Evolutionary conservation across 441 rosid genomes (phyloP), one percentile per base, ranked within the genome.

Genomic region (Jatropha multifida): DNA sequence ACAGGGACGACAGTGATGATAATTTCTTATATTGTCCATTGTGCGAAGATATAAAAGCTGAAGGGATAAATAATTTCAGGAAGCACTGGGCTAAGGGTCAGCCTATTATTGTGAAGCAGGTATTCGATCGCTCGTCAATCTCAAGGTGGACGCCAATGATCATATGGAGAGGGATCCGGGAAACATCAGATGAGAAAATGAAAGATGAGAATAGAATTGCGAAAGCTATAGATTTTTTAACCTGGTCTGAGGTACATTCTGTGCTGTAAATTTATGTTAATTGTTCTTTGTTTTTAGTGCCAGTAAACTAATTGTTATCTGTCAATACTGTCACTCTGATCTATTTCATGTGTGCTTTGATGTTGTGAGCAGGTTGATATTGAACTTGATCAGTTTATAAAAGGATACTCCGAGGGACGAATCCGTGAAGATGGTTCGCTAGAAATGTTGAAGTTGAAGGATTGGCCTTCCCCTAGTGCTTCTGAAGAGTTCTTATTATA

Each of bases 391-490:
- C 85, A 91, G 77, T 94, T 96, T 77, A 82, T 85, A 54, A 80
- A 85, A 83, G 97, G 96, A 59, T 96, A 91, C 87, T 73, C 83
- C 5, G 89, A 88, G 86, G 92, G 97, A 62, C 80, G 83, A 58
- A 64, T 71, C 27, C 77, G 48, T 60, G 92, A 83, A 75, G 85
- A 88, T 76, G 92, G 94, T 70, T 72, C 70, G 37, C 86, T 83
- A 15, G 77, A 85, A 76, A 81, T 87, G 87, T 79, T 93, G 88
- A 90, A 88, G 85, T 84, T 96, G 86, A 91, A 95, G 81, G 96
- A 96, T 74, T 96, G 99, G 98, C 98, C 99, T 74, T 88, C 96
- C 65, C 92, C 98, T 6, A 86, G 90, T 85, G 93, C 96, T 71
- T 88, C 94, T 5, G 99, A 96, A 81, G 99, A 94, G 83, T 91